phyloP scores from a whole-genome alignment of 257 asterid species.

The Marsdenia floribunda region DNA sequence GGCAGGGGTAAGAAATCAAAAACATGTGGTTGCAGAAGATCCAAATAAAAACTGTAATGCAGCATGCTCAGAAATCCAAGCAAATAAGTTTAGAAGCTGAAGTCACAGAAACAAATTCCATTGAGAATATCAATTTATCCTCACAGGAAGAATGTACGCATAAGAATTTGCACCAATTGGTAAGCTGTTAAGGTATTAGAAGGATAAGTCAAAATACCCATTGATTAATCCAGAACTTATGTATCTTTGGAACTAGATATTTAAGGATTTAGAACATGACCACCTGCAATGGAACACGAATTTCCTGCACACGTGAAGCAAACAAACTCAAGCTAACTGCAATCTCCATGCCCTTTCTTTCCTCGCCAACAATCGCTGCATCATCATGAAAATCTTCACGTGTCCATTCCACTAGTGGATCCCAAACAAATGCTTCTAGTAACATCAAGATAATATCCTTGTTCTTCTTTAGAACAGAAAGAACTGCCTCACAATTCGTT shows the following conservation, averaged over 20 bases:
- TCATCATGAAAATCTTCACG: conserved; percentile 97
- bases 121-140: neutral
- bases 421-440: conserved; percentile 94
- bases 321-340: conserved; percentile 97
- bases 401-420: conserved; percentile 99
- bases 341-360: conserved; percentile 98
- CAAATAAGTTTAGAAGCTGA: neutral
- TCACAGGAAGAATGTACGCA: neutral
- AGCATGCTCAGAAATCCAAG: conserved; percentile 1
- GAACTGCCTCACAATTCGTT: conserved; percentile 88
- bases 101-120: neutral
- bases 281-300: conserved; percentile 97
- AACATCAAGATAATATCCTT: conserved; percentile 93
- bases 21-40: neutral
- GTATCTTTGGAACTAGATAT: neutral
- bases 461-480: conserved; percentile 81
- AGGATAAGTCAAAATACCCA: neutral
- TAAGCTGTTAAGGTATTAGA: conserved; percentile 1
- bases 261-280: conserved; percentile 1
- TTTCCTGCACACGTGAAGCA: conserved; percentile 97
- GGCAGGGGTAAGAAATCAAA: neutral
- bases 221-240: neutral
- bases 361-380: conserved; percentile 98
- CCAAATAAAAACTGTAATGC: neutral
- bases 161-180: neutral